Evolutionary conservation across 352 stramenopile species (phyloP), one percentile per base, ranked within the genome.

Genomic region (Stramenopiles sp.): DNA sequence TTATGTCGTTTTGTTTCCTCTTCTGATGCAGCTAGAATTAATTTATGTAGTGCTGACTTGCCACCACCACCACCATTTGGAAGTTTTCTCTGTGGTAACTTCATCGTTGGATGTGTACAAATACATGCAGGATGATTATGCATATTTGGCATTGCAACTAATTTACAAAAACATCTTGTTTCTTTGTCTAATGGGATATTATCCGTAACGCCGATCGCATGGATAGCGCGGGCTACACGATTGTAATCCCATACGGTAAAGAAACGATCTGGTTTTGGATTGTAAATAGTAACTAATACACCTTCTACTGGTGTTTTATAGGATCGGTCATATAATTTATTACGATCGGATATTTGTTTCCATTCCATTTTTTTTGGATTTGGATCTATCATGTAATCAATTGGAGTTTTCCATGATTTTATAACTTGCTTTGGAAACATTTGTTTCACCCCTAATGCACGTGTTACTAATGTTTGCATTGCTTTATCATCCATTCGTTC

Each of bases 181-280:
- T 76, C 65, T 33, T 76, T 76, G 65, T 76, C 65, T 20, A 76
- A 13, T 13, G 65, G 65, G 13, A 76, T 33, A 20, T 33, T 76
- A 76, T 33, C 31, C 30, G 4, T 7, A 20, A 76, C 65, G 4
- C 30, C 65, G 4, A 76, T 33, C 4, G 30, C 13, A 20, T 76
- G 30, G 4, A 76, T 76, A 13, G 65, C 65, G 65, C 13, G 4
- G 4, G 65, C 65, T 31, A 76, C 13, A 13, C 65, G 4, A 33
- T 20, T 76, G 13, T 76, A 76, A 33, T 76, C 65, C 65, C 65
- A 76, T 33, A 76, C 65, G 7, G 65, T 76, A 13, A 76, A 76
- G 7, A 76, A 33, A 13, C 65, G 4, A 33, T 76, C 65, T 76
- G 65, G 65, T 20, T 33, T 4, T 13, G 65, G 65, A 13, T 76